Evolutionary conservation across 441 rosid species (phyloP), one percentile per base, ranked within the genome.

Genomic region (Bruguiera hainesii): DNA sequence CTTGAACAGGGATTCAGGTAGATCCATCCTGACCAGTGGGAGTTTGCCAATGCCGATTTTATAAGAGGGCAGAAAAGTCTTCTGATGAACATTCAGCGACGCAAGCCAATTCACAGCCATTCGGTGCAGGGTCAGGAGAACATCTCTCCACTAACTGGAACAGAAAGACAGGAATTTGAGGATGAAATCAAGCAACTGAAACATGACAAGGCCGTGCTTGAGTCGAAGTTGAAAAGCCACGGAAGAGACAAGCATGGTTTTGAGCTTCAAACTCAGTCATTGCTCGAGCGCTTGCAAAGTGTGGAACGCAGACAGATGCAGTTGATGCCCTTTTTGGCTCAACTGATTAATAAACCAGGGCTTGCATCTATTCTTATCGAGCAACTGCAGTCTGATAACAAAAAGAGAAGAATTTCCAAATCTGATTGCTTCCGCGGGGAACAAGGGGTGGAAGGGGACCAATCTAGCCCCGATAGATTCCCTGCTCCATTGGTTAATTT

Each of bases 101-200:
- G 93, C 49, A 93, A 93, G 76, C 97, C 97, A 0, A 86, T 90
- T 63, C 98, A 90, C 67, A 90, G 96, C 79, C 97, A 87, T 76
- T 93, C 98, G 37, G 31, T 75, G 76, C 84, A 69, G 60, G 84
- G 74, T 66, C 79, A 77, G 50, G 81, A 66, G 60, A 85, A 73
- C 60, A 51, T 50, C 69, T 71, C 83, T 60, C 64, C 88, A 8
- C 75, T 87, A 35, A 79, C 82, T 6, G 91, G 80, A n/a, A 60
- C 85, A 19, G 98, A 92, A 69, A 85, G 83, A 69, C 82, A 75
- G 63, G 81, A 76, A 64, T 77, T 80, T 55, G 80, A 81, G 66
- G 89, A 81, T 42, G 85, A 82, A 26, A 80, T 87, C 4, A 83
- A 81, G 56, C 75, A 80, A 70, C 78, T 88, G 9, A 75, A 64